A percentile compares a stretch with the other conserved stretches of the same genome.
phyloP scores from a whole-genome alignment of 306 rosid species.

The Acacia acuminata region DNA sequence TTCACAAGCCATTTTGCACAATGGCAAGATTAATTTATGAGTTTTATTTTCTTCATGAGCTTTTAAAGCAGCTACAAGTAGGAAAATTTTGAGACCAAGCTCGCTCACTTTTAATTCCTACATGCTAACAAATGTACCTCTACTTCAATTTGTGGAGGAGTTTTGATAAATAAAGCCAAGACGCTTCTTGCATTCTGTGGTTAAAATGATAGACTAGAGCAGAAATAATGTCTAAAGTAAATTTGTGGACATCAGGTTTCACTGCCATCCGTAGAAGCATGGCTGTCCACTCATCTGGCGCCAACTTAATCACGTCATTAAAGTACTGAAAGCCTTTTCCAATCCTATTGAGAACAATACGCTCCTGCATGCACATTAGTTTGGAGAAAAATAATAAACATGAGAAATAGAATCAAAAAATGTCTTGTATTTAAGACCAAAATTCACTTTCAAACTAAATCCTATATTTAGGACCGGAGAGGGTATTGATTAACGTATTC shows the following conservation, averaged over 20 bases:
- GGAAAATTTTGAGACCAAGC: not conserved
- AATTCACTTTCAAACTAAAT: too few relatives aligned
- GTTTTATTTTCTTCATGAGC: not conserved
- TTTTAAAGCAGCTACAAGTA: not conserved
- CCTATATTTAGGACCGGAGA: too few relatives aligned
- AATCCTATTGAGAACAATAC: constrained; percentile 55
- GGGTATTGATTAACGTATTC: not conserved
- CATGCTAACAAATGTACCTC: constrained; percentile 11
- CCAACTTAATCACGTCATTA: constrained; percentile 66
- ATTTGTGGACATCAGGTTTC: constrained; percentile 77
- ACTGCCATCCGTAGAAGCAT: constrained; percentile 76
- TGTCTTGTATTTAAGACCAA: too few relatives aligned
- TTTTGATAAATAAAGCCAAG: constrained; percentile 72
- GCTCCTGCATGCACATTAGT: constrained; percentile 51
- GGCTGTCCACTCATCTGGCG: constrained; percentile 79
- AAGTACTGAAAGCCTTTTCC: constrained; percentile 60
- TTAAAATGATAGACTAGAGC: constrained; percentile 56
- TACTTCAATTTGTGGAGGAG: constrained; percentile 56
- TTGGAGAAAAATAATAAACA: not conserved
- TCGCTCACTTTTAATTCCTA: constrained; percentile 9
- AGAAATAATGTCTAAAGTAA: constrained; percentile 64
- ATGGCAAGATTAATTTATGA: not conserved
- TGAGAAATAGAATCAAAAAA: too few relatives aligned
- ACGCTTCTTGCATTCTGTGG: constrained; percentile 54
- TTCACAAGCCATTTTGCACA: not conserved